Base-by-base conservation (phyloP, 768 basidiomycete genomes). In the Asterophora parasitica region DNA sequence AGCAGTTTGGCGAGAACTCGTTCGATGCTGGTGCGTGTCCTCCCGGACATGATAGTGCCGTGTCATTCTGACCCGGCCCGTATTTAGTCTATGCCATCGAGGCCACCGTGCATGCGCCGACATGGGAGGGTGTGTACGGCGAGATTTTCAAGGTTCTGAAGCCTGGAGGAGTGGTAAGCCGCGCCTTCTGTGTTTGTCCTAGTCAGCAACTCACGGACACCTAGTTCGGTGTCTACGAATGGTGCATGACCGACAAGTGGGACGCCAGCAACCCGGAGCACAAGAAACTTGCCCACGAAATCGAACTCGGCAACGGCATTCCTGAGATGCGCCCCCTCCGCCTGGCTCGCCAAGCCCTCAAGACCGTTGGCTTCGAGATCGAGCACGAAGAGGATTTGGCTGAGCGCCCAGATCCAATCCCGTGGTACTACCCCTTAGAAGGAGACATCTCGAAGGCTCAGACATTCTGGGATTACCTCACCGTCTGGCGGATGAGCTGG, bases 401-500 rank as follows among this genome's bases (percentile, higher is more conserved):
- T 4, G 88, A 86, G 23, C 86, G 93, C 36, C 71, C 76, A 0
- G 91, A 90, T 57, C 64, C 66, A 9, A 69, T 91, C 31, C 81
- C 85, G 0, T 99, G 96, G 96, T 99, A 94, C 69, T 98, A 97
- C 68, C 93, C 94, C 0, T 77, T 98, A 20, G 93, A 96, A 66
- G 95, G 96, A 53, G 91, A 99, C 65, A 75, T 96, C 53, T 60
- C 69, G 53, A 96, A 97, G 68, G 88, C 92, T 2, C 95, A 99
- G 72, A 97, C 94, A 1, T 61, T 81, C 30, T 96, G 92, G 89
- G 96, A 97, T 64, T 83, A 82, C 54, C 71, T 92, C 55, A 88
- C 85, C 8, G 86, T 90, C 30, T 91, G 86, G 85, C 77, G 94
- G 44, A 95, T 88, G 75, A 92, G 88, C 67, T 83, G 79, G 78